These are phyloP conservation scores for Ceratobasidium sp. DNA, from an alignment of 1,284 basidiomycete genomes.

Conservation along the genomic window DNA sequence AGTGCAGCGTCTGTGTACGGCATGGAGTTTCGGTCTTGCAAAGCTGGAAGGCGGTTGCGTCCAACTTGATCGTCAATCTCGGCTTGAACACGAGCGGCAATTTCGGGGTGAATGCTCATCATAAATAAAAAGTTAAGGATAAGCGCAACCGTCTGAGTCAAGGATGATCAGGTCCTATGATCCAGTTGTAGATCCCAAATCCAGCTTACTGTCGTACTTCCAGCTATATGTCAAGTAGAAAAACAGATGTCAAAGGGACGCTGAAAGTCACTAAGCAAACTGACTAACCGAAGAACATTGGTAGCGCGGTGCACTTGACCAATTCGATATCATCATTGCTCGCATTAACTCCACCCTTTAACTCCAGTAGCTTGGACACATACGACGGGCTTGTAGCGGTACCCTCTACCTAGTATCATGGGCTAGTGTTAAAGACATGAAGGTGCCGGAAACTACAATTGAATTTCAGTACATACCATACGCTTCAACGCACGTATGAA, in stretches of 20 bases:
- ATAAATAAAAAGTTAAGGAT: conserved; percentile 27
- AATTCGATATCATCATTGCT: conserved; percentile 22
- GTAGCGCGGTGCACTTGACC: conserved; percentile 12
- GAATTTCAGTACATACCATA: not conserved
- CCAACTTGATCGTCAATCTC: too few species aligned
- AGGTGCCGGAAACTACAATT: too few species aligned
- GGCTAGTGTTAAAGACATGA: too few species aligned
- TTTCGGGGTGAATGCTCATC: conserved; percentile 37
- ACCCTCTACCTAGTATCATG: not conserved
- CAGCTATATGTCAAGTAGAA: not conserved
- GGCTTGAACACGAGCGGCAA: not conserved
- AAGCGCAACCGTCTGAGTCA: conserved; percentile 4
- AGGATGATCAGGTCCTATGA: not conserved
- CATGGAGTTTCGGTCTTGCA: conserved; percentile 30
- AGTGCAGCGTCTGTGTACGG: conserved; percentile 44
- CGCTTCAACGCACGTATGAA: not conserved
- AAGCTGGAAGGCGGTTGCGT: too few species aligned
- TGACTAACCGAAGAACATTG: conserved; percentile 24
- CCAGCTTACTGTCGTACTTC: not conserved
- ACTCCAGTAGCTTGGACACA: conserved; percentile 18
- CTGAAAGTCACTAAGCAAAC: not conserved
- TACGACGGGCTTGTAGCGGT: not conserved
- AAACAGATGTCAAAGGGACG: not conserved
- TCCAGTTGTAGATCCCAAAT: not conserved
- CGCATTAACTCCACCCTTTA: conserved; percentile 9